Evolutionary conservation across 805 yeast genomes (phyloP).

Genomic region (Suhomyces kilbournensis): DNA sequence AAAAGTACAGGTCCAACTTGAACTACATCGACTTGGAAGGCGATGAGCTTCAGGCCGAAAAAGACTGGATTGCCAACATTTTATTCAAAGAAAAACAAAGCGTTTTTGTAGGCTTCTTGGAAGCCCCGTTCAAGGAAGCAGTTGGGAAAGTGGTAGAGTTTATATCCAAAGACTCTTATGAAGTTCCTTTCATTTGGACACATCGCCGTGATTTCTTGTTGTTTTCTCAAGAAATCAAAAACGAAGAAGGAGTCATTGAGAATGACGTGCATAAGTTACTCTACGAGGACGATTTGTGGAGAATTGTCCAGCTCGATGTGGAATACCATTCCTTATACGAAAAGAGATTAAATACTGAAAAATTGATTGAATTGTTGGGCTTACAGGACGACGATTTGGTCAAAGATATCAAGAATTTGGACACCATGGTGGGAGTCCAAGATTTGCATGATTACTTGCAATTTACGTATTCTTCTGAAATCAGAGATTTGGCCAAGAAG

Average conservation of each 20-base stretch:
- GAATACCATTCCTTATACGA: conserved; percentile 83
- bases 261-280: conserved; percentile 49
- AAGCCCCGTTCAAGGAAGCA: conserved; percentile 60
- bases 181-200: conserved; percentile 93
- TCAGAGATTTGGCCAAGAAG: conserved; percentile 44
- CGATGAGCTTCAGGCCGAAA: conserved; percentile 68
- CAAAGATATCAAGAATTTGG: conserved; percentile 54
- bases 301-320: conserved; percentile 78
- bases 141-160: conserved; percentile 70
- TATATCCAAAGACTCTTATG: conserved; percentile 72
- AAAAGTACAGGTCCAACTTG: conserved; percentile 66
- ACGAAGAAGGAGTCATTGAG: conserved; percentile 34
- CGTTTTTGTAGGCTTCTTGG: conserved; percentile 37
- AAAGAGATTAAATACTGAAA: conserved; percentile 62
- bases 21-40: conserved; percentile 65
- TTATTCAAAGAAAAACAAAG: conserved; percentile 55
- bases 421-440: conserved; percentile 73
- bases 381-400: conserved; percentile 61
- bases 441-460: conserved; percentile 82
- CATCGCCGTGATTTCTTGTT: conserved; percentile 88
- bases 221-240: conserved; percentile 46
- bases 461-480: conserved; percentile 62
- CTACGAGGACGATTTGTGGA: conserved; percentile 88
- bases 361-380: conserved; percentile 52
- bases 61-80: conserved; percentile 74